Conservation (phyloP, 106 monocot genomes). For the Allium sativum region DNA sequence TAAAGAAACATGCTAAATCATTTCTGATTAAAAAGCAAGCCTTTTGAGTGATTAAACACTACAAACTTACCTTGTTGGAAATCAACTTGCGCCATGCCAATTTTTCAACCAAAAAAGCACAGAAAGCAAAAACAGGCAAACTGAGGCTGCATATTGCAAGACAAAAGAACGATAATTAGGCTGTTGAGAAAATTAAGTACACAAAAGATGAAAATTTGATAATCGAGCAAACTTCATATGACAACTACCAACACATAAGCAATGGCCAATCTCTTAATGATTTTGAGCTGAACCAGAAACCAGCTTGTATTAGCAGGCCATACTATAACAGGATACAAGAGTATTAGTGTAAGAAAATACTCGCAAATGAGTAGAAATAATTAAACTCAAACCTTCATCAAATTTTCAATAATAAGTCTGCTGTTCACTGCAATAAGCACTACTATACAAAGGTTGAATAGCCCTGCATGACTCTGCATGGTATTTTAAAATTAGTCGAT, state of each 20-base stretch:
- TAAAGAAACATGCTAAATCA: too few species aligned
- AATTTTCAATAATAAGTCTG: constrained; percentile 72
- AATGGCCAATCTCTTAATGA: constrained; percentile 73
- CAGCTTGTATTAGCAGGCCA: constrained; percentile 56
- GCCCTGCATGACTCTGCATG: constrained; percentile 71
- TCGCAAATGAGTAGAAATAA: background rate
- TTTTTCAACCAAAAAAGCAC: constrained; percentile 56
- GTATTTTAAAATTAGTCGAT: constrained; percentile 1
- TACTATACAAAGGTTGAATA: constrained; percentile 73
- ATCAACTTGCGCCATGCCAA: constrained; percentile 32
- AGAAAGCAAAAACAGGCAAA: constrained; percentile 42
- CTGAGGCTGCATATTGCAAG: constrained; percentile 31
- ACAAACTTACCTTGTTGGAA: constrained; percentile 32
- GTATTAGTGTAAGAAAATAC: background rate
- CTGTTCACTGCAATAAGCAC: constrained; percentile 72
- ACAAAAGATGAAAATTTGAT: background rate
- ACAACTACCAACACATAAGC: constrained; percentile 58
- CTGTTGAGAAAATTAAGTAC: background rate
- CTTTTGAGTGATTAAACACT: background rate
- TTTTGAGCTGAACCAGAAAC: constrained; percentile 69
- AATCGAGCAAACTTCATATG: background rate
- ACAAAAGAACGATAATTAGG: background rate
- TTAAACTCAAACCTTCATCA: constrained; percentile 55
- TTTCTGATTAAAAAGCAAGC: too few species aligned
- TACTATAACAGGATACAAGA: constrained; percentile 22